These are phyloP conservation scores for Boletus vinaceobasis DNA, from an alignment of 768 basidiomycete genomes.

Conservation along the genomic window DNA sequence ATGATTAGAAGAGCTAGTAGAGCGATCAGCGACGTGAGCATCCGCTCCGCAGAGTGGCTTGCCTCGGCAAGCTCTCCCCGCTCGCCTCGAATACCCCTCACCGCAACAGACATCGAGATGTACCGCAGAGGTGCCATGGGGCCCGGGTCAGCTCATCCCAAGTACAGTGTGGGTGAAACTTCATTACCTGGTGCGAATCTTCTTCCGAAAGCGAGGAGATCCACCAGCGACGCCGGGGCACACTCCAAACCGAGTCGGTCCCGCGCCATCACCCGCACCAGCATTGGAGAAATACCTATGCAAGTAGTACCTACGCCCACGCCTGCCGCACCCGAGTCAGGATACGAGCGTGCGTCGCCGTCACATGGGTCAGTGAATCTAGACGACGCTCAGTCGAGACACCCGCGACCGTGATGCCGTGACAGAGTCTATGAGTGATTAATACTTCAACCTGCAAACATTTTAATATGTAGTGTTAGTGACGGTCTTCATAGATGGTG, in stretches of 20 bases:
- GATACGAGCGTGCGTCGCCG: slow-evolving; percentile 28
- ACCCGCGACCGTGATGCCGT: slow-evolving; percentile 20
- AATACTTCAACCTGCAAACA: not conserved
- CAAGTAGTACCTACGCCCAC: slow-evolving; percentile 35
- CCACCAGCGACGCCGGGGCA: slow-evolving; percentile 1
- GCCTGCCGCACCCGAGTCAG: slow-evolving; percentile 16
- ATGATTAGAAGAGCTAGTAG: slow-evolving; percentile 20
- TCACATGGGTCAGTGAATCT: slow-evolving; percentile 30
- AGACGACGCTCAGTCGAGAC: slow-evolving; percentile 16
- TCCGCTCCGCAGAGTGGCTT: slow-evolving; percentile 33
- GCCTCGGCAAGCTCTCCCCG: slow-evolving; percentile 19
- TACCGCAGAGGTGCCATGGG: slow-evolving; percentile 21
- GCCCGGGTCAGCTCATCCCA: slow-evolving; percentile 1
- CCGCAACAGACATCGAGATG: slow-evolving; percentile 22
- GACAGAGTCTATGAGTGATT: not conserved
- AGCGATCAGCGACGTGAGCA: slow-evolving; percentile 25
- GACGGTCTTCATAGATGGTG: slow-evolving; percentile 1
- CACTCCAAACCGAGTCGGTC: not conserved
- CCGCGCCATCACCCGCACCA: slow-evolving; percentile 20
- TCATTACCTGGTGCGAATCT: not conserved
- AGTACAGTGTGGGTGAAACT: not conserved
- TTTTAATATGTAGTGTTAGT: slow-evolving; percentile 14
- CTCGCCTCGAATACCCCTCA: slow-evolving; percentile 12
- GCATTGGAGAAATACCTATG: slow-evolving; percentile 38
- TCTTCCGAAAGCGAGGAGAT: not conserved